A percentile compares a stretch with the other conserved stretches of the same genome.
phyloP scores from a whole-genome alignment of 108 stramenopile species.

The Aureococcus anophagefferens region DNA sequence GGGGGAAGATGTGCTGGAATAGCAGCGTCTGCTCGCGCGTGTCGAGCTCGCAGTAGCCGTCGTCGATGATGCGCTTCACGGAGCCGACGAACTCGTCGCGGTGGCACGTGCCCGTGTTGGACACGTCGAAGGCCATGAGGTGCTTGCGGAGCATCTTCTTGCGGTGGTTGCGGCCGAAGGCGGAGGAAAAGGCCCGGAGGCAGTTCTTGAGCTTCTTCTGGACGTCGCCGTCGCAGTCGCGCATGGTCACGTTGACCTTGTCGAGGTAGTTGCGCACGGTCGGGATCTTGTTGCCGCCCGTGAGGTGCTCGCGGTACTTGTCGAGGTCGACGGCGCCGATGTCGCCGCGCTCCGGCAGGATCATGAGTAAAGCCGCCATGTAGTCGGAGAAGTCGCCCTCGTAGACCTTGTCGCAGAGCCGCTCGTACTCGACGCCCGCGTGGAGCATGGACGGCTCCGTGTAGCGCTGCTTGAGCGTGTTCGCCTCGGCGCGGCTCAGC shows the following conservation, averaged over 20 bases:
- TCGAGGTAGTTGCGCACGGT: constrained; percentile 26
- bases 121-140: constrained; percentile 34
- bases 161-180: constrained; percentile 31
- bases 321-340: background rate
- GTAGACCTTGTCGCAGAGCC: constrained; percentile 28
- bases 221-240: constrained; percentile 20
- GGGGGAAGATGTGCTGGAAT: constrained; percentile 27
- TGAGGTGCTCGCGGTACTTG: constrained; percentile 14
- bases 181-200: constrained; percentile 31
- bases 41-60: constrained; percentile 39
- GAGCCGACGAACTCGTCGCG: constrained; percentile 23
- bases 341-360: constrained; percentile 1
- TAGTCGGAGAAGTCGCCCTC: constrained; percentile 30
- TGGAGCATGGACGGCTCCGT: constrained; percentile 12
- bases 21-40: constrained; percentile 23
- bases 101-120: constrained; percentile 20
- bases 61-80: constrained; percentile 30
- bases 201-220: constrained; percentile 29
- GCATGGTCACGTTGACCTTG: constrained; percentile 16
- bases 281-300: constrained; percentile 26
- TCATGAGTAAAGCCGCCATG: constrained; percentile 9
- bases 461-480: constrained; percentile 26
- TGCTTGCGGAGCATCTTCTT: constrained; percentile 35
- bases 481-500: constrained; percentile 23
- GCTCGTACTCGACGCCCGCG: constrained; percentile 30